These are phyloP conservation scores for Sungouiozyma intestinalis DNA, from an alignment of 805 yeast species.

Conservation along the genomic window DNA sequence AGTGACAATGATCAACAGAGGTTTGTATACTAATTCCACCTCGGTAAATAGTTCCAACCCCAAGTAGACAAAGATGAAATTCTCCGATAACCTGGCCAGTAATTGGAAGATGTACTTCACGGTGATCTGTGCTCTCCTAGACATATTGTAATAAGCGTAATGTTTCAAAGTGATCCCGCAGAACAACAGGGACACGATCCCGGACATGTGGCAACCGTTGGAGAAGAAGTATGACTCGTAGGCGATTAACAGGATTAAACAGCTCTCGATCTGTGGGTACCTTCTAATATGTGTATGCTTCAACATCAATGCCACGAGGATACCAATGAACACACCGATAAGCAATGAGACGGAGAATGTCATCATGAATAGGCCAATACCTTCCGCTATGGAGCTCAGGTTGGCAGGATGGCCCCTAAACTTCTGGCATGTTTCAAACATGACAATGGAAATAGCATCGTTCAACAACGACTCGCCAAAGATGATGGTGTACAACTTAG, in stretches of 20 bases:
- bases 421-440: conserved; percentile 97
- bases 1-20: conserved; percentile 81
- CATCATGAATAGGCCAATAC: conserved; percentile 86
- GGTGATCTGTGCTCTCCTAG: conserved; percentile 92
- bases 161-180: conserved; percentile 96
- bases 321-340: conserved; percentile 82
- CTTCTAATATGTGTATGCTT: conserved; percentile 90
- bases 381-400: conserved; percentile 75
- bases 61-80: conserved; percentile 88
- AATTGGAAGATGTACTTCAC: conserved; percentile 90
- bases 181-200: conserved; percentile 86
- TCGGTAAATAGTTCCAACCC: conserved; percentile 94
- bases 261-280: conserved; percentile 95
- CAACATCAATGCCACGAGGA: conserved; percentile 76
- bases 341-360: conserved; percentile 84
- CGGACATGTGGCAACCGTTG: conserved; percentile 99
- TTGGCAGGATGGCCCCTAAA: conserved; percentile 79
- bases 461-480: conserved; percentile 93
- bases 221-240: conserved; percentile 96
- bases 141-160: conserved; percentile 95
- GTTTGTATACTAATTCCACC: conserved; percentile 90
- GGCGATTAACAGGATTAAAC: conserved; percentile 80
- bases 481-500: conserved; percentile 90
- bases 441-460: conserved; percentile 97
- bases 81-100: conserved; percentile 89